Evolutionary conservation across 2,329 filamentous ascomycete species (phyloP), one percentile per base, ranked within the genome.

Genomic region (Paracoccidioides brasiliensis): DNA sequence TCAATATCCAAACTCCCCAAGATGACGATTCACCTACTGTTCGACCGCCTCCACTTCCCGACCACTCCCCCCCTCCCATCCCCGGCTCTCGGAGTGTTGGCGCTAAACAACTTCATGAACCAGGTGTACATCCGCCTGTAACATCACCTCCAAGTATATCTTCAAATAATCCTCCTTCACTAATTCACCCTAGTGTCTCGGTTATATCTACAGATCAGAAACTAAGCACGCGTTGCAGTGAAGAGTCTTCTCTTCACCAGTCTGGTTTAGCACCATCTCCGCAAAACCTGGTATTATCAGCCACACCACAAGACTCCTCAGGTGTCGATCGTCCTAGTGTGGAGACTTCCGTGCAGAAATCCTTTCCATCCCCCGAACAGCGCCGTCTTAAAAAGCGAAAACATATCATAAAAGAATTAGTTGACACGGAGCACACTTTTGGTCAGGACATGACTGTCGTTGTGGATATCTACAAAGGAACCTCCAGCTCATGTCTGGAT

Each of bases 401-500:
- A 55, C 83, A 94, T 67, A 83, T 94, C 50, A 85, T 97, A 64
- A 90, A 91, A 66, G 93, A 98, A 70, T 76, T 98, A 41, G 80
- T 96, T 48, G 90, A 96, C 64, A 98, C 93, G 0, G 93, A 98
- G 68, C 84, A 89, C 50, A 84, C 85, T 5, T 97, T 95, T 70
- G 84, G 94, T 56, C 83, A 89, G 60, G 93, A 98, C 68, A 91
- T 98, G 88, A 95, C 90, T 68, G 91, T 98, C 54, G 86, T 95
- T 2, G 89, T 95, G 65, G 90, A 97, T 66, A 97, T 98, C 55
- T 98, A 97, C 77, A 95, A 94, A 70, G 90, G 88, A 45, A 97
- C 93, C 0, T 88, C 89, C 0, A 83, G 86, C 62, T 86, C 86
- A 9, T 90, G 87, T 55, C 82, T 88, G 7, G 82, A 89, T 60